A percentile compares a stretch with the other conserved stretches of the same genome.
Conservation (phyloP, 768 basidiomycete species). For the Xerocomellus intermedius region DNA sequence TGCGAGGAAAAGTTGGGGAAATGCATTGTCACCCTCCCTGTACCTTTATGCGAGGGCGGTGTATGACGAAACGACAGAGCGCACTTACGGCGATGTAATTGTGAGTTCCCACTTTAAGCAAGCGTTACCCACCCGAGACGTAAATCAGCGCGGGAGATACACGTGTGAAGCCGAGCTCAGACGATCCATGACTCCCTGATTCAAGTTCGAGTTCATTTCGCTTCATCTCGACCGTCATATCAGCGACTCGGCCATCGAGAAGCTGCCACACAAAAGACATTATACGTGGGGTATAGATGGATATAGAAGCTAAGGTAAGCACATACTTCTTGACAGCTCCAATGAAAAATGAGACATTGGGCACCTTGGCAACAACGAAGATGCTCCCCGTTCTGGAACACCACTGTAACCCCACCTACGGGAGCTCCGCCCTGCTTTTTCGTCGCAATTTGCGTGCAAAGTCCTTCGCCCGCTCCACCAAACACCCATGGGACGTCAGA, state of each 20-base stretch:
- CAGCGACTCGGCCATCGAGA: conserved; percentile 14
- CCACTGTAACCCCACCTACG: conserved; percentile 22
- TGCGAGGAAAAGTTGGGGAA: neutral
- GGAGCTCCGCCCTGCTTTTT: conserved; percentile 31
- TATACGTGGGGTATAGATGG: conserved; percentile 22
- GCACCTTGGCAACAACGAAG: conserved; percentile 30
- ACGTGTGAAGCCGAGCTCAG: conserved; percentile 12
- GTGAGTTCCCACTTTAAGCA: conserved; percentile 11
- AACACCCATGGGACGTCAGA: conserved; percentile 22
- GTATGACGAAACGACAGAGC: conserved; percentile 15
- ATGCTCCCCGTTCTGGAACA: conserved; percentile 5
- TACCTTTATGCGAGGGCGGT: conserved; percentile 22
- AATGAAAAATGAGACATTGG: conserved; percentile 17
- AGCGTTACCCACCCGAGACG: conserved; percentile 19
- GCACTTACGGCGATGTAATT: conserved; percentile 16
- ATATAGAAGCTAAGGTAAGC: conserved; percentile 24
- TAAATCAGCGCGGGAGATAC: conserved; percentile 20
- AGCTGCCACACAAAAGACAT: conserved; percentile 7
- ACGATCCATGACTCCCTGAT: conserved; percentile 1
- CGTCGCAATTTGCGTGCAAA: conserved; percentile 45
- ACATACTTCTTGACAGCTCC: conserved; percentile 6
- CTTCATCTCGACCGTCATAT: conserved; percentile 17
- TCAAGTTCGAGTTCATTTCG: conserved; percentile 16
- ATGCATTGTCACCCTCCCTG: conserved; percentile 1
- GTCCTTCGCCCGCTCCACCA: conserved; percentile 39